Percentiles rank a stretch among this genome's conserved stretches.
Conservation (phyloP, 2,329 filamentous ascomycete species). For the Fusarium sp. region DNA sequence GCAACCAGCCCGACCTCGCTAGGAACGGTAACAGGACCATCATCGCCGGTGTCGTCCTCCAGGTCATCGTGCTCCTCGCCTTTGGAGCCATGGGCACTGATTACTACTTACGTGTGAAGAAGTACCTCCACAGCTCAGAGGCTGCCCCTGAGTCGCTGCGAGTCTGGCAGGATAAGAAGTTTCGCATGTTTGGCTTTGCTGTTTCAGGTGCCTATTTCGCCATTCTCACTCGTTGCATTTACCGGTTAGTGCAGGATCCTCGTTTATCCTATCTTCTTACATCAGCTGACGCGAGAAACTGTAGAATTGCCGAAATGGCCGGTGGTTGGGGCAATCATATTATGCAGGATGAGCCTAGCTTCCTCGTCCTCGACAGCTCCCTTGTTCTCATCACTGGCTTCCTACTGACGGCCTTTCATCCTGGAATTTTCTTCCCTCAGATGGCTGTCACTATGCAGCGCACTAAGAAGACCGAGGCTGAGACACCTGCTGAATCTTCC, state of each 20-base stretch:
- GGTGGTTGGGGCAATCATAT: constrained; percentile 71
- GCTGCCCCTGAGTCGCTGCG: constrained; percentile 46
- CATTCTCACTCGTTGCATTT: constrained; percentile 64
- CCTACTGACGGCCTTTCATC: constrained; percentile 64
- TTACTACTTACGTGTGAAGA: constrained; percentile 56
- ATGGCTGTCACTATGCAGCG: constrained; percentile 54
- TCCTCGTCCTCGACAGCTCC: constrained; percentile 65
- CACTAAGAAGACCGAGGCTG: constrained; percentile 38
- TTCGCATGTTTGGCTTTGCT: constrained; percentile 57
- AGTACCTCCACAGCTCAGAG: constrained; percentile 50
- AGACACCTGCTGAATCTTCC: constrained; percentile 43
- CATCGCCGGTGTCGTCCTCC: constrained; percentile 64
- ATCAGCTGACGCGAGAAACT: constrained; percentile 21
- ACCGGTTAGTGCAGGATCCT: constrained; percentile 54
- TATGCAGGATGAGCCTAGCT: constrained; percentile 70
- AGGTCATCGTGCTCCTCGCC: constrained; percentile 60
- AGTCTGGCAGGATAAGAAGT: constrained; percentile 57
- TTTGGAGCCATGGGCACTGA: constrained; percentile 59
- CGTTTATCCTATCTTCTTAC: not conserved
- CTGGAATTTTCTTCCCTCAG: constrained; percentile 65
- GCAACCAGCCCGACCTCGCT: constrained; percentile 53
- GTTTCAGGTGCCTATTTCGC: constrained; percentile 56
- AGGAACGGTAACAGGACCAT: constrained; percentile 61
- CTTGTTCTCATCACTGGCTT: constrained; percentile 62
- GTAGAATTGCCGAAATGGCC: constrained; percentile 70